Base-by-base conservation (phyloP, 2,329 filamentous ascomycete genomes). In the Aureobasidium subglaciale region DNA sequence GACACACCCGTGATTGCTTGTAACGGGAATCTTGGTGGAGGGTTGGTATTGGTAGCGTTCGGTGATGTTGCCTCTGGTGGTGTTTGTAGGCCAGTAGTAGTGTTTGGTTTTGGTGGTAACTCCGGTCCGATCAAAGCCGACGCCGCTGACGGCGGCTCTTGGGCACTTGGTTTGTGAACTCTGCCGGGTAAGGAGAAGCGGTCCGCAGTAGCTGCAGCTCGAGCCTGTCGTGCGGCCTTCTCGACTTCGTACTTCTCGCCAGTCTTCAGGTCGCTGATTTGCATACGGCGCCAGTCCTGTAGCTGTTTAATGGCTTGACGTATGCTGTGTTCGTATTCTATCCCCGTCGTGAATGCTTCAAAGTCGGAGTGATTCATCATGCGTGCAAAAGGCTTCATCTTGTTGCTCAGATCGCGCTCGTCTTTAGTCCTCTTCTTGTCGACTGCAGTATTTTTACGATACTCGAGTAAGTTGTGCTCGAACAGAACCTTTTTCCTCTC, bases 341-440 rank as follows among this genome's bases (percentile, higher is more conserved):
- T 75, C 1, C 90, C 91, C 59, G 90, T 85, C 62, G 86, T 88
- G 62, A 97, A 85, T 10, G 85, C 82, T 60, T 95, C 87, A 65
- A 95, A 97, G 69, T 99, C 93, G 43, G 86, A 79, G 63, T 87
- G 86, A 64, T 92, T 95, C 92, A 97, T 96, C 82, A 97, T 95
- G 38, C 92, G 83, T 2, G 90, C 92, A 65, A 96, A 96, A 0
- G 93, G 93, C 65, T 99, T 99, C 5, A 90, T 87, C 68, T 95
- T 96, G 72, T 92, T 92, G 15, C 96, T 72, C 13, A 97, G 73
- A 53, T 97, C 93, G 54, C 87, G 83, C 70, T 99, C 93, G 68
- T 99, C 93, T 67, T 97, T 97, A 0, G 90, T 95, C 30, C 91
- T 83, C 73, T 91, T 96, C 81, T 97, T 99, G 67, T 99, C 93